Evolutionary conservation across 805 yeast genomes (phyloP), one percentile per base, ranked within the genome.

Genomic region (Dipodascopsis tothii): DNA sequence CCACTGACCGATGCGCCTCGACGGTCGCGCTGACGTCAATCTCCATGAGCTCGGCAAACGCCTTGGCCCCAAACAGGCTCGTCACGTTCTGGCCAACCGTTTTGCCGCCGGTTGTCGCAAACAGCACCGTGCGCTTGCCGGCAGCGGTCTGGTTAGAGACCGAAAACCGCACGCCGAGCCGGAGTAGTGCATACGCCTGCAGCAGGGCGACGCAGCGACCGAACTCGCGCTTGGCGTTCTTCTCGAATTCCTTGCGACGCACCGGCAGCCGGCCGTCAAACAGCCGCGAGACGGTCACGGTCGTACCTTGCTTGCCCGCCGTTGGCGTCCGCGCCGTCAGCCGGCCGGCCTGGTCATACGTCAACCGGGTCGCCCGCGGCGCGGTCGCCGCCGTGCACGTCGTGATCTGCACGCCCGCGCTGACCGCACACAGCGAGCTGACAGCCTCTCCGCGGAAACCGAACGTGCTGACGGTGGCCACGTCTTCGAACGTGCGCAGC

Each of bases 401-500:
- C 1, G 69, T 58, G 1, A 84, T 59, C 0, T 68, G 55, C n/a
- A 77, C 46, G 11, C 68, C 59, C 0, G 80, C 30, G 20, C 46
- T 65, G 4, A 75, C 55, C 0, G 70, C 66, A n/a, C 74, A 60
- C 2, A 85, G 63, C 0, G 80, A 70, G 41, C 69, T 65, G 16
- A 85, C 52, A 0, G 92, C 82, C 52, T 80, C 83, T 0, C 95
- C 95, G 39, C 84, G 69, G 56, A 79, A 83, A 1, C 94, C 94
- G 51, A 70, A 74, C 0, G 81, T 74, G 1, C 41, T 40, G 2
- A 72, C 59, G 0, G 39, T 16, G 11, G 53, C 56, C 27, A 81
- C 54, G 18, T 71, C 75, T 1, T 61, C 61, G 23, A 70, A 53
- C 1, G 46, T 39, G 1, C 39, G 25, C 2, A 75, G 35, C 53